Percentiles rank a stretch among this genome's conserved stretches.
Evolutionary conservation across 805 yeast species (phyloP).

Genomic region (Spathaspora arborariae): DNA sequence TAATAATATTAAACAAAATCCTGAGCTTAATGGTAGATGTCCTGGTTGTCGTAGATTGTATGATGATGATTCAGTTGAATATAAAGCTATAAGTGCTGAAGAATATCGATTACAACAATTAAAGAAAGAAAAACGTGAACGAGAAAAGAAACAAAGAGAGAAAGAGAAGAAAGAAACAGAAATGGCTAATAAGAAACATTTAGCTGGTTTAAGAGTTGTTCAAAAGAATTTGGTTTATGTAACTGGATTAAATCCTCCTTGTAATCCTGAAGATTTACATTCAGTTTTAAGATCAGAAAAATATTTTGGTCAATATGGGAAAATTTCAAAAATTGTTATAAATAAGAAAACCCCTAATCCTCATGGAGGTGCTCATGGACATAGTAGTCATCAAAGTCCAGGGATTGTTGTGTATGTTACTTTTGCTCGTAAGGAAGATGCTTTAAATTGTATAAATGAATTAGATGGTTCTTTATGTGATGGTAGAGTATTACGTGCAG

Average conservation of each 20-base stretch:
- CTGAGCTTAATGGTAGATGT: slow-evolving; percentile 92
- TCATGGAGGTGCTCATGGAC: slow-evolving; percentile 23
- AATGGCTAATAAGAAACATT: slow-evolving; percentile 75
- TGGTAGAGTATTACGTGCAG: slow-evolving; percentile 86
- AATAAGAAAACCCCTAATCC: slow-evolving; percentile 65
- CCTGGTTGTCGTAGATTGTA: slow-evolving; percentile 96
- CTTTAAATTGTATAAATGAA: slow-evolving; percentile 86
- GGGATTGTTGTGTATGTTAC: slow-evolving; percentile 97
- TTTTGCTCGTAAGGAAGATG: slow-evolving; percentile 89
- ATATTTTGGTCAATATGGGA: slow-evolving; percentile 98
- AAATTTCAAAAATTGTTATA: slow-evolving; percentile 88
- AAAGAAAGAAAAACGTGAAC: slow-evolving; percentile 75
- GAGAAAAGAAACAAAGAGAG: slow-evolving; percentile 79
- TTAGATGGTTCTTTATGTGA: slow-evolving; percentile 92
- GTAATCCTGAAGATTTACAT: slow-evolving; percentile 79
- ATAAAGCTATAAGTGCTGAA: slow-evolving; percentile 76
- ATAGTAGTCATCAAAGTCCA: slow-evolving; percentile 49
- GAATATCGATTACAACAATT: slow-evolving; percentile 81
- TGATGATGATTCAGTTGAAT: slow-evolving; percentile 90
- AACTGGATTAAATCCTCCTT: slow-evolving; percentile 87
- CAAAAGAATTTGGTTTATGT: slow-evolving; percentile 96
- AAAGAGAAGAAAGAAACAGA: slow-evolving; percentile 91
- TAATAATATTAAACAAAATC: slow-evolving; percentile 92
- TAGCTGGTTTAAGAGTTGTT: slow-evolving; percentile 97
- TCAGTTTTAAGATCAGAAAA: slow-evolving; percentile 79